Base-by-base conservation (phyloP, 768 basidiomycete species). In the Amanita rimosa region DNA sequence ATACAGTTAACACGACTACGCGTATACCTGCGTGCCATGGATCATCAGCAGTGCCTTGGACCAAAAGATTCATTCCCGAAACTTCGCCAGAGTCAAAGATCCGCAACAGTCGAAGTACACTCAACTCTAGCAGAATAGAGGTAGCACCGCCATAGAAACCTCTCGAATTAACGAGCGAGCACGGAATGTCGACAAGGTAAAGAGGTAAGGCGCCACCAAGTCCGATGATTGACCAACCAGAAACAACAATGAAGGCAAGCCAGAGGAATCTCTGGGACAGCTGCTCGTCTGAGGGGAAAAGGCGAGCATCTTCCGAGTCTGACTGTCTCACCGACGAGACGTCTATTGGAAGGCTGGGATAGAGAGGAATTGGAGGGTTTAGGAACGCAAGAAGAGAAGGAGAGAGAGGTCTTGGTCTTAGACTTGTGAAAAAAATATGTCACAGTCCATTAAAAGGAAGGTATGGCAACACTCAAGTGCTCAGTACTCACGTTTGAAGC, bases 251-350 rank as follows among this genome's bases (percentile, higher is more conserved):
- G 42, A 90, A 69, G 35, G 76, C 71, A 27, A 79, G 66, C 76
- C 81, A 85, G 21, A 89, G 67, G 11, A 72, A 72, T n/a, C 85
- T 75, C 58, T 89, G 84, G 52, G 66, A 74, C 51, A 88, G 74
- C 57, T 83, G 71, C 56, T 85, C 84, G 54, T 90, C 85, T 1
- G 85, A 84, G 3, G 85, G 83, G 57, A 86, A 83, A 1, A 78
- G 64, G 48, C 67, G 58, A 1, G 80, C 73, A 54, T 83, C 81
- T 33, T 58, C 60, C 6, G 67, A 65, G 1, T 64, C 54, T 2
- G 77, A 76, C 16, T 70, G 70, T 8, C 76, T 75, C 6, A 76
- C 69, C 50, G 78, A 68, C 4, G 76, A 74, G 9, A 79, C 70
- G 53, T 83, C 76, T 3, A 67, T 62, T 13, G 81, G 77, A 7